These are phyloP conservation scores for Pseudonitzschia pungens DNA, from an alignment of 108 stramenopile species.

Conservation along the genomic window DNA sequence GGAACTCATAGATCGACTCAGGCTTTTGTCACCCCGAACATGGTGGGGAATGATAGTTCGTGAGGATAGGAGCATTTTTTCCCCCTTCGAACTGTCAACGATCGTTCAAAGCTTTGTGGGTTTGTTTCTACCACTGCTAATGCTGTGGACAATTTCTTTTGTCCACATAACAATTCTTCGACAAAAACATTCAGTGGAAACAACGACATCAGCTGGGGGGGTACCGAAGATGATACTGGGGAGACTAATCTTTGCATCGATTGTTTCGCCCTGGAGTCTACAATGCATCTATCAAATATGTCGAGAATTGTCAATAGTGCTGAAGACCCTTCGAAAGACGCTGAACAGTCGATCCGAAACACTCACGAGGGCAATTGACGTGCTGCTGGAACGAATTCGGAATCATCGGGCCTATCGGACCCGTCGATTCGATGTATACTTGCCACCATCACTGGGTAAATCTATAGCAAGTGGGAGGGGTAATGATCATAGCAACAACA, in stretches of 20 bases:
- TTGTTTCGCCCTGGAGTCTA: constrained; percentile 22
- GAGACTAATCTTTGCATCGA: not conserved
- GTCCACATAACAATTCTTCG: not conserved
- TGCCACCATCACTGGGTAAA: constrained; percentile 21
- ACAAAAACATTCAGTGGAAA: not conserved
- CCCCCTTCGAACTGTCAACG: not conserved
- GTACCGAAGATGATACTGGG: not conserved
- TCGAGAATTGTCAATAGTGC: not conserved
- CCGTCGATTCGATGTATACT: constrained; percentile 37
- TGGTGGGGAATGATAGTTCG: constrained; percentile 20
- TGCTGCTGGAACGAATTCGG: not conserved
- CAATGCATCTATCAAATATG: not conserved
- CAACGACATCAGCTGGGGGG: not conserved
- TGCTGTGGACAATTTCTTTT: not conserved
- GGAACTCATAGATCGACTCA: not conserved
- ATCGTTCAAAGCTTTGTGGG: not conserved
- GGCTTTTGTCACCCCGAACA: constrained; percentile 21
- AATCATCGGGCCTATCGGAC: constrained; percentile 27
- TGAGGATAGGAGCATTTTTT: not conserved
- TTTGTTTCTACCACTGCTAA: not conserved
- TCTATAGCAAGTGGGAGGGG: not conserved
- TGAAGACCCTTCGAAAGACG: not conserved
- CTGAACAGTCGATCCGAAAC: not conserved
- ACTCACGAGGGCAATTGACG: constrained; percentile 6
- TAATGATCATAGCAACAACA: not conserved